Evolutionary conservation across 2,329 filamentous ascomycete genomes (phyloP), one percentile per base, ranked within the genome.

Genomic region (Aspergillus eucalypticola): DNA sequence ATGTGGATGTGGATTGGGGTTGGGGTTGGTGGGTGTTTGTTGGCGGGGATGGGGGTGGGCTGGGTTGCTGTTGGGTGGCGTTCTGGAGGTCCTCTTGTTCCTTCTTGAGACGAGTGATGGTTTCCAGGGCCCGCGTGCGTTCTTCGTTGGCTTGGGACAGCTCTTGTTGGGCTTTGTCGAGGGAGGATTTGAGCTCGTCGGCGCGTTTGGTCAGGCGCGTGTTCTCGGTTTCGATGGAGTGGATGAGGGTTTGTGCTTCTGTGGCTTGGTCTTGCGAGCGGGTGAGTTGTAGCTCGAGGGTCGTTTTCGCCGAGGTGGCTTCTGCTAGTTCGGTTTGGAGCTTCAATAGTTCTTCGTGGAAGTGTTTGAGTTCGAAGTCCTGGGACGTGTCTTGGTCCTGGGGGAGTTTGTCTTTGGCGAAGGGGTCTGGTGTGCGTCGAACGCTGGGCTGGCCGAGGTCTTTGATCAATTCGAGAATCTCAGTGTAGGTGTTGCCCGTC

Each of bases 211-310:
- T 67, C 6, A 80, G 70, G 6, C 72, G 72, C 3, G 69, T 69
- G 50, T 79, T 79, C 58, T 79, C 77, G 5, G 68, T 61, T 63
- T 78, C 76, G 11, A 78, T 70, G 4, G 72, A 73, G 35, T 75
- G 71, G 53, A 78, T 69, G 8, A 78, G 70, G 6, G 67, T 65
- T 38, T 75, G 72, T 2, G 74, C 69, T 65, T 79, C 78, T 17
- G 66, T 62, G 10, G 75, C 65, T 52, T 77, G 74, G 15, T 77
- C 72, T 32, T 71, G 69, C 3, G 74, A 70, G n/a, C 71, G 71
- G 15, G 69, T 67, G 8, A 74, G 63, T 64, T 79, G 74, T 8
- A 67, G 61, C n/a, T 76, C 72, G 29, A 74, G 63, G 5, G 73
- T 65, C 39, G 74, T 70, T 39, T 71, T 70, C 4, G 69, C 61